Evolutionary conservation across 2,329 filamentous ascomycete species (phyloP).

Genomic region (Spiromastix sp.): DNA sequence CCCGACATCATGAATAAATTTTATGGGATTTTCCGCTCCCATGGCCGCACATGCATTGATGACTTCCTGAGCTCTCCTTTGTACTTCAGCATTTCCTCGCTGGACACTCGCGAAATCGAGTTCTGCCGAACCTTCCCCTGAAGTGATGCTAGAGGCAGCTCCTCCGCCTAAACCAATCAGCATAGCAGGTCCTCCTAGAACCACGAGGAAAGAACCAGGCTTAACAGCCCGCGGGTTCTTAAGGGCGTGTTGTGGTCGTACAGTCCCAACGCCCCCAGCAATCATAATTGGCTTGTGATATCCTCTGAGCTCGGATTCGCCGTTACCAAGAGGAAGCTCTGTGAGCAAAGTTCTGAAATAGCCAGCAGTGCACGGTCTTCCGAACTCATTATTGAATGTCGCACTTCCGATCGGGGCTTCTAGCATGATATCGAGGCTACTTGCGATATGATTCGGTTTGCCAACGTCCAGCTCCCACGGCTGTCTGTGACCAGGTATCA

Average conservation of each 20-base stretch:
- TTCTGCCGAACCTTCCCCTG: constrained; percentile 79
- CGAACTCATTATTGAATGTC: constrained; percentile 96
- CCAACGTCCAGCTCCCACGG: constrained; percentile 92
- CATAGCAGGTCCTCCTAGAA: constrained; percentile 94
- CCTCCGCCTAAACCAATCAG: constrained; percentile 92
- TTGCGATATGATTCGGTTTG: constrained; percentile 83
- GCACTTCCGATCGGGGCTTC: constrained; percentile 93
- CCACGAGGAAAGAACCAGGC: constrained; percentile 80
- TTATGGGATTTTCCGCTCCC: constrained; percentile 77
- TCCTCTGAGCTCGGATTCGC: constrained; percentile 63
- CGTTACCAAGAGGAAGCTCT: constrained; percentile 50
- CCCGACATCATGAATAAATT: constrained; percentile 95
- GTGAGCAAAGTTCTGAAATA: constrained; percentile 86
- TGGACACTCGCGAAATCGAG: constrained; percentile 97
- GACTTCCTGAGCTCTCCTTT: constrained; percentile 91
- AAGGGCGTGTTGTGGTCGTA: constrained; percentile 79
- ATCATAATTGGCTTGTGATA: constrained; percentile 99
- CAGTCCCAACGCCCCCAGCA: constrained; percentile 87
- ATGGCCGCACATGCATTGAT: constrained; percentile 88
- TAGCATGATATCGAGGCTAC: constrained; percentile 92
- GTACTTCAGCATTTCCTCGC: constrained; percentile 91
- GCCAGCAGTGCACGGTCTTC: constrained; percentile 75
- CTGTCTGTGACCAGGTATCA: constrained; percentile 70
- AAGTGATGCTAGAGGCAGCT: constrained; percentile 83
- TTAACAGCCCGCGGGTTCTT: constrained; percentile 72